phyloP scores from a whole-genome alignment of 805 yeast genomes.

The Saccharomycopsis sp. region DNA sequence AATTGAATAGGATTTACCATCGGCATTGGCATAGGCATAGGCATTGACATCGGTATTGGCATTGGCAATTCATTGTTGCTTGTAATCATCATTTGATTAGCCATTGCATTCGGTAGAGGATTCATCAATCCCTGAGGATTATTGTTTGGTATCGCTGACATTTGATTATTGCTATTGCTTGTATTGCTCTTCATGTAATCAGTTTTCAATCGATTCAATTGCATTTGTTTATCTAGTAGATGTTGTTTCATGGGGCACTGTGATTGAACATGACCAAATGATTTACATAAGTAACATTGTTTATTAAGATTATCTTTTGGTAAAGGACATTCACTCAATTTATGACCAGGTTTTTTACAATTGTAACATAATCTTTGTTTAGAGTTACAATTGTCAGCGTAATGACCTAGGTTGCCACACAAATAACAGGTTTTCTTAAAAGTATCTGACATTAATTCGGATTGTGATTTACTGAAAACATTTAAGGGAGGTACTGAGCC shows the following conservation, averaged over 20 bases:
- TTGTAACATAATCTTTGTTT: slow-evolving; percentile 28
- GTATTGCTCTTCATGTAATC: no score
- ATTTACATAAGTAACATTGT: slow-evolving; percentile 28
- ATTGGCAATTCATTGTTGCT: no score
- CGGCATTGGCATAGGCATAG: no score
- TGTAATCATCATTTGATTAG: no score
- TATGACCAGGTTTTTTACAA: slow-evolving; percentile 29
- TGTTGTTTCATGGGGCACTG: slow-evolving; percentile 23
- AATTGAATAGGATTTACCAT: no score
- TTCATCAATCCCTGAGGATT: no score
- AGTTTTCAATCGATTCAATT: neutral
- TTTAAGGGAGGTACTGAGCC: no score
- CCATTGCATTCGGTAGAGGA: no score
- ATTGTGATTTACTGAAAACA: no score
- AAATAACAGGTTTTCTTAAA: slow-evolving; percentile 28
- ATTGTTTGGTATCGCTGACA: no score
- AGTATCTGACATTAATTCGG: slow-evolving; percentile 24
- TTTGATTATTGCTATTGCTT: no score
- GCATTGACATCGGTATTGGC: no score
- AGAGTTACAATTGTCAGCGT: slow-evolving; percentile 26
- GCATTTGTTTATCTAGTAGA: neutral
- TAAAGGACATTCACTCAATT: slow-evolving; percentile 25
- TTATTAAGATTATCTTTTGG: slow-evolving; percentile 23
- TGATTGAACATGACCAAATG: slow-evolving; percentile 28
- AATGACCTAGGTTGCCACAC: slow-evolving; percentile 30